Conservation (phyloP, 225 moss, liverwort and hornwort genomes). For the Ulota crispa region DNA sequence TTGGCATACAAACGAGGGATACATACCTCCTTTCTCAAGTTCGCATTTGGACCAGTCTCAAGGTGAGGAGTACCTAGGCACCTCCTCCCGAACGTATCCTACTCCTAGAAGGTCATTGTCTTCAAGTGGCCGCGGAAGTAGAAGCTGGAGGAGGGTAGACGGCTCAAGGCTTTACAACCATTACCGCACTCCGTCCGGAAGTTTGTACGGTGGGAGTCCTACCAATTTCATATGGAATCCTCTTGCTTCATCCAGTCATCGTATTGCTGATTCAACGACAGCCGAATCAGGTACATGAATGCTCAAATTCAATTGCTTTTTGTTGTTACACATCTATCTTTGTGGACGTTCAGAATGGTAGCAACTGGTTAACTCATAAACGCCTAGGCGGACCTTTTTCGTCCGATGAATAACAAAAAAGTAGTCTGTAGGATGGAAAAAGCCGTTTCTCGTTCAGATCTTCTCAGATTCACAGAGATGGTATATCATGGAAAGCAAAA, state of each 20-base stretch:
- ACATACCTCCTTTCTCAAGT: slow-evolving; percentile 43
- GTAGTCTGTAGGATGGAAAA: too few relatives aligned
- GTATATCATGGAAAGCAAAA: too few relatives aligned
- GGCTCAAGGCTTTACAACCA: slow-evolving; percentile 55
- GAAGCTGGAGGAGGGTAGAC: slow-evolving; percentile 61
- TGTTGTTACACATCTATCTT: background rate
- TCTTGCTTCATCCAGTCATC: slow-evolving; percentile 52
- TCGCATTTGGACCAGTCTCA: slow-evolving; percentile 49
- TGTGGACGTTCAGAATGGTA: background rate
- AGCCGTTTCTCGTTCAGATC: too few relatives aligned
- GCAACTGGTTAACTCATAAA: too few relatives aligned
- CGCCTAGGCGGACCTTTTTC: too few relatives aligned
- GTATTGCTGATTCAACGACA: slow-evolving; percentile 52
- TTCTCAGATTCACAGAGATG: too few relatives aligned
- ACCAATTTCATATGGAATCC: slow-evolving; percentile 64
- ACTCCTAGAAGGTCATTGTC: slow-evolving; percentile 55
- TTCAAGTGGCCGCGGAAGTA: slow-evolving; percentile 65
- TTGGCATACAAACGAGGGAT: slow-evolving; percentile 52
- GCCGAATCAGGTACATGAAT: slow-evolving; percentile 49
- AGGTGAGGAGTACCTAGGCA: slow-evolving; percentile 54
- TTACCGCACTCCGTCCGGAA: slow-evolving; percentile 56
- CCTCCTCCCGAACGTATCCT: slow-evolving; percentile 51
- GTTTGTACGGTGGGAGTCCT: slow-evolving; percentile 58
- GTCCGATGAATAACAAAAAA: too few relatives aligned
- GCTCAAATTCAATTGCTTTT: background rate